These are phyloP conservation scores for Pontederia paniculata DNA, from an alignment of 176 grass and related monocot genomes.

Conservation along the genomic window DNA sequence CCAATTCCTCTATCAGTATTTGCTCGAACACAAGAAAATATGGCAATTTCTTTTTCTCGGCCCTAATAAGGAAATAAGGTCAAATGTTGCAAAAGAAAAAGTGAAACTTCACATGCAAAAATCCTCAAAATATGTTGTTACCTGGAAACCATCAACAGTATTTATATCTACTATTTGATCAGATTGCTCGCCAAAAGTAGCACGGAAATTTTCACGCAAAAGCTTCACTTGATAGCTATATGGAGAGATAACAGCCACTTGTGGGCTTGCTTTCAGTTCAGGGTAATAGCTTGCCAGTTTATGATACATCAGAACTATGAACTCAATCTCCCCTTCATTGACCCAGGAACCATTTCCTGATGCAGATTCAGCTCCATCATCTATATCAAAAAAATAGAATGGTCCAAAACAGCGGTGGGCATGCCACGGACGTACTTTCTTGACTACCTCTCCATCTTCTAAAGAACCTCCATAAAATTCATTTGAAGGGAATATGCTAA, in stretches of 20 bases:
- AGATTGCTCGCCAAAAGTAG: slow-evolving; percentile 72
- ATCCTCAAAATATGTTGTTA: slow-evolving; percentile 17
- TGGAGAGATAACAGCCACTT: slow-evolving; percentile 78
- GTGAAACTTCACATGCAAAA: slow-evolving; percentile 11
- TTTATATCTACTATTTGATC: slow-evolving; percentile 86
- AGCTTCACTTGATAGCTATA: slow-evolving; percentile 77
- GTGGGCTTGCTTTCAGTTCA: slow-evolving; percentile 60
- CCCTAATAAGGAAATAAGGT: slow-evolving; percentile 27
- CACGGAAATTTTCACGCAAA: slow-evolving; percentile 52
- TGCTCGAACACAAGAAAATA: slow-evolving; percentile 92
- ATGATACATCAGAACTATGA: slow-evolving; percentile 75
- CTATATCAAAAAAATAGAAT: slow-evolving; percentile 92
- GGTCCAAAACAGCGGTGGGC: slow-evolving; percentile 63
- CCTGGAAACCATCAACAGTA: slow-evolving; percentile 96
- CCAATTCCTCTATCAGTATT: slow-evolving; percentile 77
- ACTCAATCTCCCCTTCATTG: slow-evolving; percentile 77
- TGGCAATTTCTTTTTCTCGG: slow-evolving; percentile 82
- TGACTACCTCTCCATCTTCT: slow-evolving; percentile 64
- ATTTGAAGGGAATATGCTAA: slow-evolving; percentile 90
- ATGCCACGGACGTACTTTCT: slow-evolving; percentile 52
- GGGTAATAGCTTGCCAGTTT: slow-evolving; percentile 46
- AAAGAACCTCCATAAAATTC: slow-evolving; percentile 80
- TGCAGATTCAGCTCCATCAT: slow-evolving; percentile 58
- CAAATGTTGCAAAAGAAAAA: background rate
- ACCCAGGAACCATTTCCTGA: slow-evolving; percentile 83